A percentile compares a stretch with the other conserved stretches of the same genome.
These are phyloP conservation scores for Stemphylium vesicarium DNA, from an alignment of 2,329 filamentous ascomycete species.

Conservation along the genomic window DNA sequence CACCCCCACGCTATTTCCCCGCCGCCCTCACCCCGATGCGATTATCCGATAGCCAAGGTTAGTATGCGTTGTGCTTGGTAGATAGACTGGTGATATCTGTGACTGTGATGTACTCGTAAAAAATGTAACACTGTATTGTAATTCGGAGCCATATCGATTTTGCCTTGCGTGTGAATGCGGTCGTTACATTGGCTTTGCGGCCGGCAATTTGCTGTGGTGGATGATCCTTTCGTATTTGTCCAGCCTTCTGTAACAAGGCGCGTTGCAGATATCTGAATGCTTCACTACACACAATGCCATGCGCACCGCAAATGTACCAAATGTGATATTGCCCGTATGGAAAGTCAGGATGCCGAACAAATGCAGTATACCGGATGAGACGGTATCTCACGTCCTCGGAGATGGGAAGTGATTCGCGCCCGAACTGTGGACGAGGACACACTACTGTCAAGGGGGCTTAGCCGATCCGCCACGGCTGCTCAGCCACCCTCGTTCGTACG, in stretches of 20 bases:
- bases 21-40: slow-evolving; percentile 16
- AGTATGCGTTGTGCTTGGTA: slow-evolving; percentile 13
- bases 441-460: slow-evolving; percentile 3
- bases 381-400: background rate
- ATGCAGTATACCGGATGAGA: slow-evolving; percentile 4
- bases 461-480: slow-evolving; percentile 11
- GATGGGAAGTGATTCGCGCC: background rate
- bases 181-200: too few relatives aligned
- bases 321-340: background rate
- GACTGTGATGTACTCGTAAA: slow-evolving; percentile 7
- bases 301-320: background rate
- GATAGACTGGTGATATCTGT: slow-evolving; percentile 5
- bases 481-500: slow-evolving; percentile 17
- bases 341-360: background rate
- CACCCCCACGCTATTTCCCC: slow-evolving; percentile 13
- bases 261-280: too few relatives aligned
- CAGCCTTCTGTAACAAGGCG: too few relatives aligned
- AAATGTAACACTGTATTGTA: background rate
- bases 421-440: background rate
- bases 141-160: too few relatives aligned
- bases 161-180: too few relatives aligned
- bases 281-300: background rate
- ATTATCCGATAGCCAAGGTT: slow-evolving; percentile 14
- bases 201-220: too few relatives aligned
- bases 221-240: too few relatives aligned